These are phyloP conservation scores for Rhizopogon vinicolor DNA, from an alignment of 768 basidiomycete genomes.

Conservation along the genomic window DNA sequence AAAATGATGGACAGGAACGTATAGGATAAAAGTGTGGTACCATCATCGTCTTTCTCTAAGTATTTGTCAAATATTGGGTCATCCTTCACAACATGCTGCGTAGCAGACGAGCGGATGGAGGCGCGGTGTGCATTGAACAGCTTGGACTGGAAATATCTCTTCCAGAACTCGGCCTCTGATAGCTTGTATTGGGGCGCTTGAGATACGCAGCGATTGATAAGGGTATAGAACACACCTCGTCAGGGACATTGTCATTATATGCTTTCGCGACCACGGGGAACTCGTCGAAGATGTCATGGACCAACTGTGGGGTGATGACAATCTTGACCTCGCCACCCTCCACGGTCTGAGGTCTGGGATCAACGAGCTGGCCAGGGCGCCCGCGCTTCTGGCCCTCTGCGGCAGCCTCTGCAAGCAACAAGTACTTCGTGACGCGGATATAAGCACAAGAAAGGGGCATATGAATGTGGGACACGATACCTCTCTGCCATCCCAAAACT, in stretches of 20 bases:
- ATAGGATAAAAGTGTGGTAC: conserved; percentile 31
- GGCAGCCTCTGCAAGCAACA: conserved; percentile 72
- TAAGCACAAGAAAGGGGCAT: conserved; percentile 16
- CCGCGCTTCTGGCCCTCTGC: conserved; percentile 72
- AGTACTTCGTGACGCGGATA: conserved; percentile 44
- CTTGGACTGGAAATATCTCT: conserved; percentile 93
- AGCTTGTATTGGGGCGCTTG: conserved; percentile 44
- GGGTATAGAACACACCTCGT: conserved; percentile 46
- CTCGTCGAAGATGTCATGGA: conserved; percentile 96
- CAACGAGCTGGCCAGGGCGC: conserved; percentile 81
- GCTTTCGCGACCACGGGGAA: conserved; percentile 93
- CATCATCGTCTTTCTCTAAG: conserved; percentile 93
- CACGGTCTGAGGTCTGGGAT: conserved; percentile 81
- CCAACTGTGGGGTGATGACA: conserved; percentile 84
- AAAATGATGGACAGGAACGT: background rate
- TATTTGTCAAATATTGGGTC: conserved; percentile 96
- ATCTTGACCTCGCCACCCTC: conserved; percentile 87
- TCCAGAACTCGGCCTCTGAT: conserved; percentile 92
- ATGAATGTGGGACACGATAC: conserved; percentile 35
- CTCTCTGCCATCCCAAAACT: conserved; percentile 98
- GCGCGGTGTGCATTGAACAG: conserved; percentile 94
- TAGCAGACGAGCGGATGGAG: conserved; percentile 81
- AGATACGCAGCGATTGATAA: conserved; percentile 6
- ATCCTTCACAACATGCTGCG: conserved; percentile 81
- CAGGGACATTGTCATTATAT: conserved; percentile 89